phyloP scores from a whole-genome alignment of 805 yeast species.

The Saturnispora saitoi region DNA sequence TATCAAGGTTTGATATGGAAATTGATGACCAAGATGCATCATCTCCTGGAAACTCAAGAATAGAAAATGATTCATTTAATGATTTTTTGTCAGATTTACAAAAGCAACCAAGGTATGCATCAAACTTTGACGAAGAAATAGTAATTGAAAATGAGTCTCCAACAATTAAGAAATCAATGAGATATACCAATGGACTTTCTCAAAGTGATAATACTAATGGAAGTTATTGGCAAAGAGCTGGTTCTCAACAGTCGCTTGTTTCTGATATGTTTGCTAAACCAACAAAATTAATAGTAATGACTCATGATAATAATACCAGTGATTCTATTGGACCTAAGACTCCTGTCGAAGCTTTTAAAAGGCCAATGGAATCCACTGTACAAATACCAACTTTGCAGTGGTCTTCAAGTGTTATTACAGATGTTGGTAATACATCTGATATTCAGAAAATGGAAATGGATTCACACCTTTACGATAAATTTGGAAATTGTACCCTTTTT shows the following conservation, averaged over 20 bases:
- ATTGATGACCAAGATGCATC: conserved; percentile 21
- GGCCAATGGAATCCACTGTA: neutral
- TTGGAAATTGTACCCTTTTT: conserved; percentile 59
- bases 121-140: neutral
- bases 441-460: conserved; percentile 21
- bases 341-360: conserved; percentile 12
- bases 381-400: conserved; percentile 3
- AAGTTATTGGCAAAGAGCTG: conserved; percentile 20
- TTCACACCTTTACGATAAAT: conserved; percentile 39
- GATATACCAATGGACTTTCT: neutral
- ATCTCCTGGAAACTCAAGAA: conserved; percentile 19
- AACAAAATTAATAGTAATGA: conserved; percentile 2
- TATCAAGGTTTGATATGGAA: conserved; percentile 11
- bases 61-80: conserved; percentile 14
- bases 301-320: neutral
- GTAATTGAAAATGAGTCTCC: conserved; percentile 7
- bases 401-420: conserved; percentile 4
- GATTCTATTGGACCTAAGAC: conserved; percentile 13
- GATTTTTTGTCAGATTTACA: conserved; percentile 28
- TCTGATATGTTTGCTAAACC: conserved; percentile 7
- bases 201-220: neutral
- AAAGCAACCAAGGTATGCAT: conserved; percentile 33
- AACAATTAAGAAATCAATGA: conserved; percentile 3
- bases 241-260: conserved; percentile 12
- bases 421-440: conserved; percentile 6